Evolutionary conservation across 345 rosid species (phyloP), one percentile per base, ranked within the genome.

Genomic region (Murraya paniculata): DNA sequence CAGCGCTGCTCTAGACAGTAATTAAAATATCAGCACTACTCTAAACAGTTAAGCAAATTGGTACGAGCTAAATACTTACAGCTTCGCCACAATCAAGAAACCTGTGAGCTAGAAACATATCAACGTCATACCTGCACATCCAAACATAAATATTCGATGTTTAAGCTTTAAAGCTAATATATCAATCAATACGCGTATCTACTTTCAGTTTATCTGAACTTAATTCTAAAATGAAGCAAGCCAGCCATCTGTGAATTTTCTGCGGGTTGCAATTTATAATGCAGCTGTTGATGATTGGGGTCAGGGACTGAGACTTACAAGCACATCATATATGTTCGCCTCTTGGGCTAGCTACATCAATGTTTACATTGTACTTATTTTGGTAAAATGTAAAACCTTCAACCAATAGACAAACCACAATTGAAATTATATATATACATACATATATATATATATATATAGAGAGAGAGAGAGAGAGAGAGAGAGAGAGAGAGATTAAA

Each of bases 71-170:
- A 61, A 68, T 78, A 79, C 95, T 86, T 85, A 91, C 95, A 85
- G 86, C 79, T 81, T 90, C 93, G 13, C 90, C 93, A 6, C 90
- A 84, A 68, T 65, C 38, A 72, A 88, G 79, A 79, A 81, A 75
- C 72, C 89, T 85, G 84, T 88, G 90, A 67, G 78, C 78, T 18
- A 88, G 80, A 77, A 90, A 90, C 80, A 55, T 75, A 16, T 87
- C 91, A 60, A 91, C 91, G 79, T 91, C 93, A 59, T 91, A 91
- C 93, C 95, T 88, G 88, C 82, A 82, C 56, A 80, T 35, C 7
- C 72, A 75, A 24, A 73, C 53, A 30, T 9, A 82, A 36, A 60
- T 33, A 66, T 31, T 48, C 18, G 28, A 75, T 10, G 31, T 9
- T 50, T 14, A 45, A 22, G 71, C 21, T 75, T 30, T 28, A 22